Evolutionary conservation across 2,329 filamentous ascomycete genomes (phyloP).

Genomic region (Fusarium veterinarium): DNA sequence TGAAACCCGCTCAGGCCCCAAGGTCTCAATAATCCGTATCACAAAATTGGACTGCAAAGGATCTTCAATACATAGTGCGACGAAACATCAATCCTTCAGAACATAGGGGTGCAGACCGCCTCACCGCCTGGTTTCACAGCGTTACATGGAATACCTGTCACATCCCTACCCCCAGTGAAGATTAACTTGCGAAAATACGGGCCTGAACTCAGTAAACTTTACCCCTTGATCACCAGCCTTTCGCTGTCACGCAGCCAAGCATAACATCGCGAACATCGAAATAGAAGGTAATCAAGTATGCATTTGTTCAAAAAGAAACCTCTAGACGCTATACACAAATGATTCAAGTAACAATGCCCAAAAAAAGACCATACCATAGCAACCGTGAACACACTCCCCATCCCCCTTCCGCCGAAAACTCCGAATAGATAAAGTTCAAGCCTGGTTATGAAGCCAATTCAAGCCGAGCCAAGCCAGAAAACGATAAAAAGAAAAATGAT

Average conservation of each 20-base stretch:
- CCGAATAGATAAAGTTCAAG: conserved; percentile 5
- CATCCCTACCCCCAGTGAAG: neutral
- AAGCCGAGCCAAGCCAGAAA: neutral
- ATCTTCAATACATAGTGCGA: neutral
- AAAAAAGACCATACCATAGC: conserved; percentile 3
- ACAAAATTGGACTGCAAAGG: neutral
- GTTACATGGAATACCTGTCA: neutral
- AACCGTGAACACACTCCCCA: conserved; percentile 7
- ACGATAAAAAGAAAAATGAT: conserved; percentile 6
- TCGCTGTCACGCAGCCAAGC: neutral
- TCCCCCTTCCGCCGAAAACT: conserved; percentile 3
- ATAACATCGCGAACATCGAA: neutral
- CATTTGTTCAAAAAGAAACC: conserved; percentile 8
- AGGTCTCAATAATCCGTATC: neutral
- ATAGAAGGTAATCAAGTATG: neutral
- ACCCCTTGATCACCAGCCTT: neutral
- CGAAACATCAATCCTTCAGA: neutral
- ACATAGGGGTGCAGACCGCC: neutral
- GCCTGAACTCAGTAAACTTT: neutral
- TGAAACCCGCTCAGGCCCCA: neutral
- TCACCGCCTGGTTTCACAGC: neutral
- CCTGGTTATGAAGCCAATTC: neutral
- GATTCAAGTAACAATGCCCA: conserved; percentile 5
- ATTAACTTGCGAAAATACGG: neutral
- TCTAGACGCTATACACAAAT: conserved; percentile 24